Conservation (phyloP, 2,329 filamentous ascomycete genomes). For the Stenocarpella maydis region DNA sequence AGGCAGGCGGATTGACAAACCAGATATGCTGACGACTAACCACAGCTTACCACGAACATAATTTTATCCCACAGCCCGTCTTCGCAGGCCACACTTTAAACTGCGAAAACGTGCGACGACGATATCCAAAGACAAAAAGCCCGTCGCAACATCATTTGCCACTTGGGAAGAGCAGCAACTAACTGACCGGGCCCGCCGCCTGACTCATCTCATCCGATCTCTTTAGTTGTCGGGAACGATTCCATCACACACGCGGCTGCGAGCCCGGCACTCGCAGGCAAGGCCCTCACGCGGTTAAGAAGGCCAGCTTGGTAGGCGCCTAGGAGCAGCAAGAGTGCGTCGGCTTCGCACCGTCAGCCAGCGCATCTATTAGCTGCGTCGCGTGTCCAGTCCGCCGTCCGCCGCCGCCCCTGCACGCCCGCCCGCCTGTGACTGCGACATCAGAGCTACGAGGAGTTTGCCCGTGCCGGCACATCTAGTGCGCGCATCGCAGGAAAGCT, state of each 20-base stretch:
- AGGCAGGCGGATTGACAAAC: neutral
- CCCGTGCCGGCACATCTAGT: conserved; percentile 21
- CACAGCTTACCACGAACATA: conserved; percentile 1
- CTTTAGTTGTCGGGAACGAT: conserved; percentile 15
- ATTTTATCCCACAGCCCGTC: neutral
- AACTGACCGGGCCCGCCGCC: neutral
- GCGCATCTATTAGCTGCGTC: neutral
- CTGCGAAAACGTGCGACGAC: conserved; percentile 2
- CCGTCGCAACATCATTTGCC: neutral
- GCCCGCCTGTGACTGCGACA: neutral
- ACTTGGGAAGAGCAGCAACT: neutral
- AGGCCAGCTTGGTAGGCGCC: too few relatives aligned
- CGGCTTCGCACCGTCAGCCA: neutral
- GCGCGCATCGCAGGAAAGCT: neutral
- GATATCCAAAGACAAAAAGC: neutral
- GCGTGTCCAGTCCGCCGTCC: neutral
- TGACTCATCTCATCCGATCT: conserved; percentile 11
- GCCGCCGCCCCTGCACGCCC: conserved; percentile 1
- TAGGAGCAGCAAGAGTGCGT: neutral
- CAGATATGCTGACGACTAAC: neutral
- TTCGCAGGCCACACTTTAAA: neutral
- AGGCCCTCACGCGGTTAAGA: too few relatives aligned
- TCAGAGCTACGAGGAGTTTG: conserved; percentile 17
- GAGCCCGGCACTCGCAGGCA: conserved; percentile 13
- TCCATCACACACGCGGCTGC: neutral